Evolutionary conservation across 129 eudicot genomes (phyloP).

Genomic region (Flaveria ramosissima): DNA sequence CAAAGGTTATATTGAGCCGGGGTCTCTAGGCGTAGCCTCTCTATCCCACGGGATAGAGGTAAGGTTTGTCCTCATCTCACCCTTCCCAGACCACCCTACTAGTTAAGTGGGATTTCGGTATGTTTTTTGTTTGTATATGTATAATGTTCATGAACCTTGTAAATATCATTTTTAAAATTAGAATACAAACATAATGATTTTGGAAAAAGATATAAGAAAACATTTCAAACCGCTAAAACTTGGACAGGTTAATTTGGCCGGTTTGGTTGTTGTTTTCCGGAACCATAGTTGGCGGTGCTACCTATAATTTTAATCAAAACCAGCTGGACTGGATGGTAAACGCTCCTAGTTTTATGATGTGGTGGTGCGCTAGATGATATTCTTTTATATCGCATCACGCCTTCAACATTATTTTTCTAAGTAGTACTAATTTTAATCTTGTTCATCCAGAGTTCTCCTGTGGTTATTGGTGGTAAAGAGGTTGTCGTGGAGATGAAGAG

Average conservation of each 20-base stretch:
- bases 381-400: neutral
- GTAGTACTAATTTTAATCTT: slow-evolving; percentile 4
- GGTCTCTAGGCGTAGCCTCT: too few relatives aligned
- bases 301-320: neutral
- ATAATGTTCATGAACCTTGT: neutral
- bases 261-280: neutral
- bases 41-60: too few relatives aligned
- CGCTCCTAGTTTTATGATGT: neutral
- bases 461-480: slow-evolving; percentile 55
- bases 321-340: neutral
- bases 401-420: neutral
- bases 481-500: slow-evolving; percentile 59
- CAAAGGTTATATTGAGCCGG: too few relatives aligned
- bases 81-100: too few relatives aligned
- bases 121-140: neutral
- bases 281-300: neutral
- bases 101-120: too few relatives aligned
- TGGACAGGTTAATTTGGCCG: neutral
- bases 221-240: neutral
- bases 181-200: neutral
- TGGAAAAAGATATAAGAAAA: neutral
- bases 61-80: too few relatives aligned
- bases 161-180: neutral
- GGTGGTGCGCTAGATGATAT: neutral
- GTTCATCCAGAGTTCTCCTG: slow-evolving; percentile 49